Base-by-base conservation (phyloP, 371 early-diverging fungal genomes). In the Blastocladiella emersonii region DNA sequence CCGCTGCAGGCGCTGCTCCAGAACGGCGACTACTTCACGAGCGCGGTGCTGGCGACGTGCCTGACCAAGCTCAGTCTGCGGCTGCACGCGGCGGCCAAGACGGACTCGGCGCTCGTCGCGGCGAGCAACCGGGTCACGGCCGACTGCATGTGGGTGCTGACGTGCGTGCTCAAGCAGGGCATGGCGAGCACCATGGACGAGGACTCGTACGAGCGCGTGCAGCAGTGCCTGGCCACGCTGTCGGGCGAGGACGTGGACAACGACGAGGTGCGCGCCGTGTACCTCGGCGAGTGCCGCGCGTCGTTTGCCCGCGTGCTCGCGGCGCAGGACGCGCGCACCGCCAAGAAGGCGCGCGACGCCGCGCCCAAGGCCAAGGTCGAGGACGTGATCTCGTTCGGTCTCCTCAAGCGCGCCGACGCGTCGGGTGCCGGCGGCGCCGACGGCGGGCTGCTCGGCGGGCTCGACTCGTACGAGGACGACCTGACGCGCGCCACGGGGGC, bases 71-170 rank as follows among this genome's bases (percentile, higher is more conserved):
- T 98, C 45, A 88, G 88, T 2, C 76, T 94, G 68, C 84, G 88
- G 30, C 43, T 85, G 74, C 74, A 35, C 75, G 77, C n/a, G 79
- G 74, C 48, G 53, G 82, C 13, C 70, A 64, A 15, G 55, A 69
- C n/a, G 83, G 82, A 61, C 66, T 66, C 17, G 62, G 94, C 72
- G 74, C 87, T 25, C 83, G 87, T 48, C 84, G 85, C 34, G 87
- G 91, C 39, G 25, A 30, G 25, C 34, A 21, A 70, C 57, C 13
- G 27, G 21, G 13, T 51, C 3, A 53, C 39, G 36, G 36, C 43
- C 19, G 55, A 77, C 74, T 92, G 92, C 15, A 92, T 96, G 93
- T 77, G 95, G 70, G 93, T 95, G 65, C 90, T 98, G 91, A 91
- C 95, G 17, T 86, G 90, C 67, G 85, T 96, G 41, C 82, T 96